phyloP scores from a whole-genome alignment of 1,284 basidiomycete genomes.

The Macrocystidia cucumis region DNA sequence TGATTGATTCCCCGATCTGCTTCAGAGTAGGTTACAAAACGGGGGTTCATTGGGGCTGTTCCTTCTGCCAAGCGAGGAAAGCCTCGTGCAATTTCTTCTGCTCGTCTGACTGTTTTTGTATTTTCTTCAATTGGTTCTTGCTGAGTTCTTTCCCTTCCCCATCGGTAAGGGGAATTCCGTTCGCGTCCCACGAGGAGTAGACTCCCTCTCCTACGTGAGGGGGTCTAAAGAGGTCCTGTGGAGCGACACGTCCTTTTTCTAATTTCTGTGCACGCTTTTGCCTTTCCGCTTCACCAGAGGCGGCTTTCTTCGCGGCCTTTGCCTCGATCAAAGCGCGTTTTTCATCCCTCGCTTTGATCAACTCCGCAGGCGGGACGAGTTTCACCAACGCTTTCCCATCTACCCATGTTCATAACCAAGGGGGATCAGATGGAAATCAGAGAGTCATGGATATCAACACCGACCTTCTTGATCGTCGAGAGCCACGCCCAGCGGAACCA shows the following conservation, averaged over 20 bases:
- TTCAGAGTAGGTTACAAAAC: conserved; percentile 6
- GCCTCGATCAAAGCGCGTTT: conserved; percentile 75
- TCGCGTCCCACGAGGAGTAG: conserved; percentile 79
- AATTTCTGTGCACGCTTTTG: conserved; percentile 78
- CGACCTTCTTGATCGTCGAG: conserved; percentile 93
- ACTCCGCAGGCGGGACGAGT: conserved; percentile 77
- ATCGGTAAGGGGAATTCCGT: conserved; percentile 82
- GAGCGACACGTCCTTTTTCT: conserved; percentile 76
- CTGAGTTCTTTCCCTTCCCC: conserved; percentile 79
- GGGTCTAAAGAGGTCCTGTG: conserved; percentile 79
- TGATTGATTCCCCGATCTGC: background rate
- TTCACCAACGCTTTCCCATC: conserved; percentile 96
- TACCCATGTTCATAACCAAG: no score
- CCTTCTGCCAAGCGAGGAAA: conserved; percentile 55
- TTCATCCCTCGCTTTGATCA: conserved; percentile 84
- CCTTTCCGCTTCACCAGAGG: conserved; percentile 63
- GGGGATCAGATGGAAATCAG: conserved; percentile 3
- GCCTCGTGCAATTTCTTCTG: conserved; percentile 81
- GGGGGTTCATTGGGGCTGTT: conserved; percentile 18
- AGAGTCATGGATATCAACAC: conserved; percentile 9
- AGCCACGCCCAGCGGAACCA: conserved; percentile 91
- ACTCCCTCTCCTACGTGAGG: conserved; percentile 64
- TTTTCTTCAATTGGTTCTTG: conserved; percentile 79
- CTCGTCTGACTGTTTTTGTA: conserved; percentile 68
- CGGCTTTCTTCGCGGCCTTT: conserved; percentile 80